phyloP scores from a whole-genome alignment of 2,329 filamentous ascomycete genomes.

The Trematosphaeria pertusa region DNA sequence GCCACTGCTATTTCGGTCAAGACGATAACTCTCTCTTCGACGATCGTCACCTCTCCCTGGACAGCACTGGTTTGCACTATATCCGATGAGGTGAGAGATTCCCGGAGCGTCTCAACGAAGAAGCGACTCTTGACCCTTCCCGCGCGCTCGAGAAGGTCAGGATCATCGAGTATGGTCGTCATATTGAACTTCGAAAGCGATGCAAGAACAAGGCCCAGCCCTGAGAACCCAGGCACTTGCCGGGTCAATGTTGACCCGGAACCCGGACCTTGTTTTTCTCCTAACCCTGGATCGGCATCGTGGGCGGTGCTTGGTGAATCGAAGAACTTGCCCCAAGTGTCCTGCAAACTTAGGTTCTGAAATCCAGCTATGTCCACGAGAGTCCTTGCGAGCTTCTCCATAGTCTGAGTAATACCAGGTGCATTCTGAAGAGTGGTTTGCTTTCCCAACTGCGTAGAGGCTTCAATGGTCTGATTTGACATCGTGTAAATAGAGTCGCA shows the following conservation, averaged over 20 bases:
- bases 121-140: constrained; percentile 25
- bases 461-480: not conserved
- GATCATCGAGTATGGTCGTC: constrained; percentile 14
- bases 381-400: no score
- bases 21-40: constrained; percentile 22
- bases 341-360: not conserved
- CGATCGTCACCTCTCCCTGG: constrained; percentile 7
- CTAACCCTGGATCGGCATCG: not conserved
- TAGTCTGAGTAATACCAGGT: not conserved
- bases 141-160: constrained; percentile 7
- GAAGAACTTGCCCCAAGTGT: not conserved
- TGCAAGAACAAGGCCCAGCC: constrained; percentile 19
- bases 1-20: constrained; percentile 21
- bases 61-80: not conserved
- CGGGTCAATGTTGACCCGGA: not conserved
- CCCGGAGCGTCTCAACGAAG: constrained; percentile 21
- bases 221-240: constrained; percentile 7
- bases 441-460: not conserved
- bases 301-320: not conserved
- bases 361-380: not conserved
- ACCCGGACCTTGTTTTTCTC: not conserved
- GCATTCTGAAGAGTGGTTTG: not conserved
- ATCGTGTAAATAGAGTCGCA: constrained; percentile 4
- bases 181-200: constrained; percentile 16
- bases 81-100: constrained; percentile 11